Conservation (phyloP, 257 asterid species). For the Voacanga thouarsii region DNA sequence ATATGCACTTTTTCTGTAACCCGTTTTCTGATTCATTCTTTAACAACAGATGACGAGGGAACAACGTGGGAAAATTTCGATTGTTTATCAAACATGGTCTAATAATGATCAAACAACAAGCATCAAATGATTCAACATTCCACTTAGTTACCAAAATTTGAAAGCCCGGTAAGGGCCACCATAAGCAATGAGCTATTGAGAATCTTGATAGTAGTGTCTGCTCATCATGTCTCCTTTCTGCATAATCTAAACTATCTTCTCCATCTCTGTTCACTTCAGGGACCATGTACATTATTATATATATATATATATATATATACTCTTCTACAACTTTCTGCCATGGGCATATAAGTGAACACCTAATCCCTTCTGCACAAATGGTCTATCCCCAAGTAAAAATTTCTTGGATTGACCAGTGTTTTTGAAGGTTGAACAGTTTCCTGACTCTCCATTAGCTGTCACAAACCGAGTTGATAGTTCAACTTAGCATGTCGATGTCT, state of each 20-base stretch:
- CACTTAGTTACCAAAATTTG: constrained; percentile 4
- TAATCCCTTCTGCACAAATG: not conserved
- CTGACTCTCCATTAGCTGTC: no score
- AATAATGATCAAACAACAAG: not conserved
- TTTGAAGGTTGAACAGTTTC: no score
- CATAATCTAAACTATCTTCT: not conserved
- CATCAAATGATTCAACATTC: constrained; percentile 20
- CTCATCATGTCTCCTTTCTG: not conserved
- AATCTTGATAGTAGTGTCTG: constrained; percentile 8
- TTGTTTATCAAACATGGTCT: no score
- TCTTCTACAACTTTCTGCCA: not conserved
- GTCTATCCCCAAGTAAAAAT: not conserved
- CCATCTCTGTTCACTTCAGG: not conserved
- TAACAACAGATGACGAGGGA: no score
- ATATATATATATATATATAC: not conserved
- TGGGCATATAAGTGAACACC: not conserved
- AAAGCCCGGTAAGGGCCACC: constrained; percentile 1
- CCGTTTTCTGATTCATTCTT: no score
- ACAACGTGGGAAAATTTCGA: no score
- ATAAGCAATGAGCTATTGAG: constrained; percentile 8
- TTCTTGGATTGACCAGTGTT: no score
- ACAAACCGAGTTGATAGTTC: no score
- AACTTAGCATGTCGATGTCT: no score
- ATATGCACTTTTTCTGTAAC: not conserved
- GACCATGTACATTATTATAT: not conserved